Evolutionary conservation across 768 basidiomycete species (phyloP), one percentile per base, ranked within the genome.

Genomic region (Suillus cothurnatus): DNA sequence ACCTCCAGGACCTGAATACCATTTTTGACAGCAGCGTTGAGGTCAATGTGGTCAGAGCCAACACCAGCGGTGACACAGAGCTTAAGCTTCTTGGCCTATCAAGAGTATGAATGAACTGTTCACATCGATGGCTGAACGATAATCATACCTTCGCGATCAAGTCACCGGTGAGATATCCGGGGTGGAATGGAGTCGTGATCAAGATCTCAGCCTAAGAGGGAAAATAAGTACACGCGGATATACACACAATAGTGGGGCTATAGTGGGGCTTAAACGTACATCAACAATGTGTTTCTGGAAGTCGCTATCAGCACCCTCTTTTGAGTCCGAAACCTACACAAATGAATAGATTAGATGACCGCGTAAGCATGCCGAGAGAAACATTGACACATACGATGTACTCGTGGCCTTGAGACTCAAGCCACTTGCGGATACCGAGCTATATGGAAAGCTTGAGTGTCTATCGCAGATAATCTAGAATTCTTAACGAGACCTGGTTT

Each of bases 31-130:
- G 93, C 91, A 26, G 93, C 91, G 76, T 95, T 90, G 66, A 97
- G 85, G 74, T 96, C 94, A 68, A 95, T 87, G 80, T 92, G 93
- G 79, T 95, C 95, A 23, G 91, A 93, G 14, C 94, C 93, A 56
- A 95, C 93, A 76, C 93, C 93, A 65, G 94, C 95, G 28, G 95
- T 97, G 72, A 96, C 85, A 72, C 91, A 93, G 64, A 96, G 75
- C 79, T 94, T 96, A 67, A 97, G 86, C 70, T 95, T 95, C 79
- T 91, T 90, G 38, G 95, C 93, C 86, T 93, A 63, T 74, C 17
- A 47, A 59, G 38, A 50, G 7, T 9, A 31, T 41, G 11, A 41
- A 41, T 41, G 26, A 41, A 26, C 34, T 3, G 36, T 66, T 63
- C 64, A 67, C 21, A 64, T 49, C 23, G 23, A 17, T 45, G 17